Evolutionary conservation across 2,329 filamentous ascomycete species (phyloP).

Genomic region (Myriangium duriaei): DNA sequence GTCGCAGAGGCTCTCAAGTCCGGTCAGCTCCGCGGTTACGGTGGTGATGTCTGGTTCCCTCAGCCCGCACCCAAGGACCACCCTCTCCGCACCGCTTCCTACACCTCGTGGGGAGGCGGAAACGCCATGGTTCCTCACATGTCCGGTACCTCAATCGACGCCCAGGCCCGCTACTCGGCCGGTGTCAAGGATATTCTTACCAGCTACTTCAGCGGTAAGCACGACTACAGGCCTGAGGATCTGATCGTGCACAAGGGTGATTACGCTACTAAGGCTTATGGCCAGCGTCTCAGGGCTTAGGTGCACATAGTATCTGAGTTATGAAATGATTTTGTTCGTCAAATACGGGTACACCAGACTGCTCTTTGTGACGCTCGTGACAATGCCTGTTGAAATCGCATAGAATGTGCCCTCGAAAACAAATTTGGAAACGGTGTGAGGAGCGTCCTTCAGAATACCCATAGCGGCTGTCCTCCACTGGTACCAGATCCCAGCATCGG

Average conservation of each 20-base stretch:
- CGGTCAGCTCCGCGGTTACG: constrained; percentile 83
- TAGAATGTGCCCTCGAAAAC: too few species aligned
- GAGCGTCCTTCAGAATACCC: too few species aligned
- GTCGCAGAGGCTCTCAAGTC: constrained; percentile 85
- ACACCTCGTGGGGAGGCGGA: constrained; percentile 90
- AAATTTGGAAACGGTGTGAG: too few species aligned
- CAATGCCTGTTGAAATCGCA: too few species aligned
- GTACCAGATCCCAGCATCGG: too few species aligned
- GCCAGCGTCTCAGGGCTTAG: constrained; percentile 41
- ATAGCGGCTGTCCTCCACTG: too few species aligned
- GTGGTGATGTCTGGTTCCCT: constrained; percentile 88
- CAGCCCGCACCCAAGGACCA: constrained; percentile 93
- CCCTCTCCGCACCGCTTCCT: constrained; percentile 68
- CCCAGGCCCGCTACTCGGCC: constrained; percentile 58
- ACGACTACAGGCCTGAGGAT: constrained; percentile 83
- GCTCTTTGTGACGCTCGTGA: too few species aligned
- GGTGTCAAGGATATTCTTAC: constrained; percentile 74
- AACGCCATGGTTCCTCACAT: constrained; percentile 99
- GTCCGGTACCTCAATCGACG: constrained; percentile 97
- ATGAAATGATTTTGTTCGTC: too few species aligned
- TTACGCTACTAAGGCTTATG: constrained; percentile 91
- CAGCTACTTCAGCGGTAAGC: constrained; percentile 75
- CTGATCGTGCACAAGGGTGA: constrained; percentile 82
- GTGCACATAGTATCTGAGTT: too few species aligned
- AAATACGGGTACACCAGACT: too few species aligned